Evolutionary conservation across 2,329 filamentous ascomycete genomes (phyloP).

Genomic region (Sporothrix schenckii): DNA sequence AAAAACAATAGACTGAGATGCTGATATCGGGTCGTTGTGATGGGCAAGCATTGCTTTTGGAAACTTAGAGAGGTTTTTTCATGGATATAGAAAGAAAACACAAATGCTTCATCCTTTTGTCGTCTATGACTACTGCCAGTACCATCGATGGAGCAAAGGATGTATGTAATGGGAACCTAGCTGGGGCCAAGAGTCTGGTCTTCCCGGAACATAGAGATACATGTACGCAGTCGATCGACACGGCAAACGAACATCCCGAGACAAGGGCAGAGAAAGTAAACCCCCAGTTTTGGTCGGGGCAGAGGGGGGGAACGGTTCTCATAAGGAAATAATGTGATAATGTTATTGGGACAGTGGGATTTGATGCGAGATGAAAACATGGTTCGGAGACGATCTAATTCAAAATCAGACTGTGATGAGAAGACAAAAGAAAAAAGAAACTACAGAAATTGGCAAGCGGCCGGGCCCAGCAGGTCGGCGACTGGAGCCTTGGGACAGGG

Average conservation of each 20-base stretch:
- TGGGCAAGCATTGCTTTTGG: too few species aligned
- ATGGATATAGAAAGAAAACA: neutral
- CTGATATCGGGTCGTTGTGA: too few species aligned
- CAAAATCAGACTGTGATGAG: neutral
- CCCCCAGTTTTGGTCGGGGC: neutral
- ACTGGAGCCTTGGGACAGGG: conserved; percentile 12
- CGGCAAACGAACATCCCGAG: conserved; percentile 25
- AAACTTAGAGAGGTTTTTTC: too few species aligned
- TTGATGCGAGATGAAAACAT: neutral
- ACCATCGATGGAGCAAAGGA: conserved; percentile 1
- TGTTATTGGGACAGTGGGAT: neutral
- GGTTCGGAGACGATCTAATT: neutral
- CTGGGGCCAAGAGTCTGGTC: neutral
- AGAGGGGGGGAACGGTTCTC: too few species aligned
- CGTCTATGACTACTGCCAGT: neutral
- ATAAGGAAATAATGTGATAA: neutral
- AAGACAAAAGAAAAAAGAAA: conserved; percentile 3
- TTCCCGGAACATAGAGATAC: neutral
- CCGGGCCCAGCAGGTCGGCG: conserved; percentile 30
- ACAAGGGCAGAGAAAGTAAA: conserved; percentile 9
- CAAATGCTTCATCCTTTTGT: too few species aligned
- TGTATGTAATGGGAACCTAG: conserved; percentile 13
- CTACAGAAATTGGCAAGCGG: conserved; percentile 11
- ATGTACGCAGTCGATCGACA: conserved; percentile 21
- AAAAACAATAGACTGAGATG: too few species aligned